A percentile compares a stretch with the other conserved stretches of the same genome.
phyloP scores from a whole-genome alignment of 106 monocot genomes.

The Ottelia alismoides region DNA sequence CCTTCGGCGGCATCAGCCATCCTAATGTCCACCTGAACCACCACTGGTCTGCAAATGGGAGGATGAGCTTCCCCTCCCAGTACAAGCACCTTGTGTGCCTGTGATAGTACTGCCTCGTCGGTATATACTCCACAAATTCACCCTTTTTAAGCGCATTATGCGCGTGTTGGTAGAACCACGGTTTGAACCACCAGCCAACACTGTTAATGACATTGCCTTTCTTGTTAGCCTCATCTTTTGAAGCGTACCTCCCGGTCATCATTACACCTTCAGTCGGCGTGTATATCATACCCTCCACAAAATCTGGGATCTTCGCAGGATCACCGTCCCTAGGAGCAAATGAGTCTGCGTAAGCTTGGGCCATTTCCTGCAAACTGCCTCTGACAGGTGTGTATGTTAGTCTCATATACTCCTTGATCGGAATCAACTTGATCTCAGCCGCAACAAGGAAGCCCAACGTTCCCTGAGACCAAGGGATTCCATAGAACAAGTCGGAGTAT shows the following conservation, averaged over 20 bases:
- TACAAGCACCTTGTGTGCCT: not conserved
- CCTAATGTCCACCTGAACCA: not conserved
- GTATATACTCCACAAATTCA: not conserved
- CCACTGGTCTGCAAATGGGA: not conserved
- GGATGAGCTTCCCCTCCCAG: not conserved
- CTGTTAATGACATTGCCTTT: not conserved
- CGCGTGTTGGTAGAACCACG: too few species aligned
- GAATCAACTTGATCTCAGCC: not conserved
- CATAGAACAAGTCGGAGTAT: not conserved
- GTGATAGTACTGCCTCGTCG: not conserved
- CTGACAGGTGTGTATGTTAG: not conserved
- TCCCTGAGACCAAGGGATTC: too few species aligned
- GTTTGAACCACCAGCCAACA: too few species aligned
- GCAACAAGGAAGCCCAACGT: not conserved
- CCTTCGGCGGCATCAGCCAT: not conserved
- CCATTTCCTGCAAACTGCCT: not conserved
- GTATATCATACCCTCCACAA: too few species aligned
- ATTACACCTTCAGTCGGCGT: too few species aligned
- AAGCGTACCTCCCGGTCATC: constrained; percentile 1
- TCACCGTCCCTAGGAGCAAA: not conserved
- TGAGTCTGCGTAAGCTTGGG: not conserved
- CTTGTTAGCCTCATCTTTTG: not conserved
- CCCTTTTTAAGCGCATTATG: not conserved
- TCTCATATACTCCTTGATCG: not conserved
- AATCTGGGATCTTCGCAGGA: not conserved